Percentiles rank a stretch among this genome's conserved stretches.
These are phyloP conservation scores for Termitomyces heimii DNA, from an alignment of 768 basidiomycete species.

Conservation along the genomic window DNA sequence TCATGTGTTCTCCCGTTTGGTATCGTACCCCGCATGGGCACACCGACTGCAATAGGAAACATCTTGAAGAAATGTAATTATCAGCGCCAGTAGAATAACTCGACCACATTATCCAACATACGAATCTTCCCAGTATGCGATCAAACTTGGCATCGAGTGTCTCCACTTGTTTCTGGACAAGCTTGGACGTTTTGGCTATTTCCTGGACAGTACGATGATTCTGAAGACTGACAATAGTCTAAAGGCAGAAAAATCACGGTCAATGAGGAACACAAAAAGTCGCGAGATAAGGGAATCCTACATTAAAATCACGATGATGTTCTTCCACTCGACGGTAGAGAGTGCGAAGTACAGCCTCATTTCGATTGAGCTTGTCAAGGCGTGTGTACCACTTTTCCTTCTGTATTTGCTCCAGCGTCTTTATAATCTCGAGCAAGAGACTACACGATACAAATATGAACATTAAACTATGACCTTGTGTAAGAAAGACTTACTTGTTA, in stretches of 20 bases:
- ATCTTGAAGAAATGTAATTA: neutral
- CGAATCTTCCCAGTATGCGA: neutral
- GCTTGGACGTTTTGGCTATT: neutral
- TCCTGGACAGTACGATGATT: neutral
- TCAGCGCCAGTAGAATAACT: too few relatives aligned
- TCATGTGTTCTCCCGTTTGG: too few relatives aligned
- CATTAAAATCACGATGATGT: neutral
- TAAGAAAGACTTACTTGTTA: neutral
- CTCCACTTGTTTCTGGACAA: neutral
- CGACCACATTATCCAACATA: neutral
- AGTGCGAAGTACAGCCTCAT: neutral
- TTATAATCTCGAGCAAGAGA: neutral
- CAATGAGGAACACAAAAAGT: neutral
- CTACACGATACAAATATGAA: neutral
- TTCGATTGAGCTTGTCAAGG: neutral
- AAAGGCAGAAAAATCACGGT: neutral
- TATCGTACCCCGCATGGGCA: too few relatives aligned
- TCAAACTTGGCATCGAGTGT: neutral
- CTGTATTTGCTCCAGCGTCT: neutral
- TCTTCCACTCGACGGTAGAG: neutral
- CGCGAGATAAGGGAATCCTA: neutral
- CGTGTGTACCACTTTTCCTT: neutral
- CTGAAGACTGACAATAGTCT: neutral
- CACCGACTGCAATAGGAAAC: neutral
- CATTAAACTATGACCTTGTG: neutral